A percentile compares a stretch with the other conserved stretches of the same genome.
phyloP scores from a whole-genome alignment of 805 yeast species.

The Vanderwaltozyma yarrowii region DNA sequence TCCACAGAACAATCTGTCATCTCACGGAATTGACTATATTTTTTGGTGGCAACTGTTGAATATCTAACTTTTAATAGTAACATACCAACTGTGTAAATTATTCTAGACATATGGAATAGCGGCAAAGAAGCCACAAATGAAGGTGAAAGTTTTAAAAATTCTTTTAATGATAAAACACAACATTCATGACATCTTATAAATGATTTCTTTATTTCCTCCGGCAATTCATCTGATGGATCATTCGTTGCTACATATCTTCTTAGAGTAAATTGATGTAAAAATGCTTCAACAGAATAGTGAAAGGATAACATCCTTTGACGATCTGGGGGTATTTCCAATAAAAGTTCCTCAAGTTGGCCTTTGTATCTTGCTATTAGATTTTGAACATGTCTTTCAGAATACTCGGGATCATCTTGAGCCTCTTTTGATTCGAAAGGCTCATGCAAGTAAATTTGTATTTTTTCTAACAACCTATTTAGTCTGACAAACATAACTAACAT shows the following conservation, averaged over 20 bases:
- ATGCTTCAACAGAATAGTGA: constrained; percentile 56
- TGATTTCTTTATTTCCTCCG: constrained; percentile 30
- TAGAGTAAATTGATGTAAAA: constrained; percentile 47
- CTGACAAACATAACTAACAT: constrained; percentile 49
- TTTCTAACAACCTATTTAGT: constrained; percentile 51
- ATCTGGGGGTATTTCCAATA: constrained; percentile 29
- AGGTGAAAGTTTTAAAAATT: constrained; percentile 35
- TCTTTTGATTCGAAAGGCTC: constrained; percentile 17
- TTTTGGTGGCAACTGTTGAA: constrained; percentile 43
- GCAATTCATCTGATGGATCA: constrained; percentile 9
- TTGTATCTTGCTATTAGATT: constrained; percentile 36
- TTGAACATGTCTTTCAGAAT: constrained; percentile 10
- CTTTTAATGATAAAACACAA: constrained; percentile 42
- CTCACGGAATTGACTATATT: constrained; percentile 33
- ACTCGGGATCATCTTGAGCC: constrained; percentile 9
- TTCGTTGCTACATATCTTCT: constrained; percentile 5
- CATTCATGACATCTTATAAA: constrained; percentile 43
- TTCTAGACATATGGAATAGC: constrained; percentile 43
- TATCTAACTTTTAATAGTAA: constrained; percentile 43
- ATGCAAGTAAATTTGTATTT: constrained; percentile 43
- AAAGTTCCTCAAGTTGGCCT: constrained; percentile 33
- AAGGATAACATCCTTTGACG: constrained; percentile 39
- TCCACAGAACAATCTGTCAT: constrained; percentile 39
- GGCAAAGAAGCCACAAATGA: constrained; percentile 49
- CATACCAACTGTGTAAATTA: constrained; percentile 58